These are phyloP conservation scores for Diaporthe sp. DNA, from an alignment of 2,329 filamentous ascomycete species.

Conservation along the genomic window DNA sequence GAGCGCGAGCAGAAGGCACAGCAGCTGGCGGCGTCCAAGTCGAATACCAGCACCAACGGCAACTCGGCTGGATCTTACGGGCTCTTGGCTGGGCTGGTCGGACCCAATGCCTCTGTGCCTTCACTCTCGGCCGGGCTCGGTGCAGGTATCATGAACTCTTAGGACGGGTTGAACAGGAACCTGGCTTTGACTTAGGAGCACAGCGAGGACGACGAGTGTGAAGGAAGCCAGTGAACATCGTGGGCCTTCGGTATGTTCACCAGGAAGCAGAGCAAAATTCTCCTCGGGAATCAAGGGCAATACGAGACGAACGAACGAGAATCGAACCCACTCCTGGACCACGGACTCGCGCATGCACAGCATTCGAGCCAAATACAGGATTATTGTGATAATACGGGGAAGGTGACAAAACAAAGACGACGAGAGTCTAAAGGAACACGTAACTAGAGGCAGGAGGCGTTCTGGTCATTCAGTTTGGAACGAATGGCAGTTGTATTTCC, in stretches of 20 bases:
- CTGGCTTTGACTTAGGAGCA: constrained; percentile 1
- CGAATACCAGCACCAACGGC: constrained; percentile 50
- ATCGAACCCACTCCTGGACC: neutral
- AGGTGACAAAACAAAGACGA: neutral
- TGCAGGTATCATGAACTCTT: constrained; percentile 36
- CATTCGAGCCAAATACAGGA: too few species aligned
- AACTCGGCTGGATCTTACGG: constrained; percentile 34
- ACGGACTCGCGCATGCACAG: neutral
- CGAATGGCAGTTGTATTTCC: constrained; percentile 14
- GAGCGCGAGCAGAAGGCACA: constrained; percentile 72
- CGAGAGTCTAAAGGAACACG: neutral
- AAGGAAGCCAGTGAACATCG: neutral
- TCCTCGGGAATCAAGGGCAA: neutral
- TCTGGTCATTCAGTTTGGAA: constrained; percentile 13
- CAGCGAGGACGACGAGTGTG: neutral
- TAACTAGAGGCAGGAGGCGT: constrained; percentile 12
- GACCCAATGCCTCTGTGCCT: constrained; percentile 29
- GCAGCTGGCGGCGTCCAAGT: constrained; percentile 52
- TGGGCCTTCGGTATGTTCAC: neutral
- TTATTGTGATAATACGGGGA: neutral
- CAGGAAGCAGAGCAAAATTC: neutral
- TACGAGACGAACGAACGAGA: neutral
- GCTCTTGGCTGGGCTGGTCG: constrained; percentile 28
- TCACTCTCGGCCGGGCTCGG: constrained; percentile 35
- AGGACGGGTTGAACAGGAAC: constrained; percentile 15